Evolutionary conservation across 306 rosid species (phyloP).

Genomic region (barrel medic (Medicago truncatula)): DNA sequence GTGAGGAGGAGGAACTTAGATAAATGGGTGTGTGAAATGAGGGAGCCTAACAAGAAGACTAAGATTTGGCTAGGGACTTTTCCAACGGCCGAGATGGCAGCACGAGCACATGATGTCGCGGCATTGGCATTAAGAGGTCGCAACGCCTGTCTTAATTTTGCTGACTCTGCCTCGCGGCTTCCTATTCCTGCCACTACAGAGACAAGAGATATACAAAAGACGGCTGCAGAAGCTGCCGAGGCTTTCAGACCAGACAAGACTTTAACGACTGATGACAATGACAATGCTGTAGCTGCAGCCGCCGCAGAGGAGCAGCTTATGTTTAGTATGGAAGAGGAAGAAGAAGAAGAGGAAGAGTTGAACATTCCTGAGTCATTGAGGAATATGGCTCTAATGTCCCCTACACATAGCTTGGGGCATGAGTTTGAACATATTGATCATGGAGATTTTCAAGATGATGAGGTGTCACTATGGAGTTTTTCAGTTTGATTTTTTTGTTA

Average conservation of each 20-base stretch:
- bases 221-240: conserved; percentile 70
- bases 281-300: not conserved
- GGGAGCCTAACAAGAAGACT: conserved; percentile 79
- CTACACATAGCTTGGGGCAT: conserved; percentile 51
- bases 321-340: conserved; percentile 58
- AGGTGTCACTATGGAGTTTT: conserved; percentile 77
- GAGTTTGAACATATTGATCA: conserved; percentile 44
- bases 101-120: conserved; percentile 86
- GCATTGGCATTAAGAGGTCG: conserved; percentile 68
- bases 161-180: conserved; percentile 70
- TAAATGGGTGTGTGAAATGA: conserved; percentile 85
- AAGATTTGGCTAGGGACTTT: conserved; percentile 68
- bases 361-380: conserved; percentile 64
- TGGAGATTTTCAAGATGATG: conserved; percentile 52
- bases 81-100: conserved; percentile 84
- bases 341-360: conserved; percentile 33
- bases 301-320: conserved; percentile 4
- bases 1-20: conserved; percentile 72
- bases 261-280: not conserved
- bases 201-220: conserved; percentile 71
- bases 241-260: conserved; percentile 54
- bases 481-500: conserved; percentile 25
- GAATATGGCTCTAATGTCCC: conserved; percentile 69
- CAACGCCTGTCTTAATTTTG: conserved; percentile 71
- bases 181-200: conserved; percentile 54